Percentiles rank a stretch among this genome's conserved stretches.
Conservation (phyloP, 768 basidiomycete species). For the Tylopilus intermedius region DNA sequence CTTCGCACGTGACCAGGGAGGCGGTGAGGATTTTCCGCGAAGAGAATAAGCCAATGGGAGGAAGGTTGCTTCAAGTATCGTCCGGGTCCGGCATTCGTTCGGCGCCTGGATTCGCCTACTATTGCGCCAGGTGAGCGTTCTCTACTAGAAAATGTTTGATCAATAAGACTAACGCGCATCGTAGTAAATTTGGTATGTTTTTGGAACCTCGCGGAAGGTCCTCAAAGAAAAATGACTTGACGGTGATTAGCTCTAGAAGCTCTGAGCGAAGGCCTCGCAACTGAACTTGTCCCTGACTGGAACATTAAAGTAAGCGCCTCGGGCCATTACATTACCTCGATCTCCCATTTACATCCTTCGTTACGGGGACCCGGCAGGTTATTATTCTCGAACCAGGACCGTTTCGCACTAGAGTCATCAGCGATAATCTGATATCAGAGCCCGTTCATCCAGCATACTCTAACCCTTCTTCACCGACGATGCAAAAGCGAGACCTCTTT, state of each 20-base stretch:
- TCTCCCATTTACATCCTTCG: background rate
- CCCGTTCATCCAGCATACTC: slow-evolving; percentile 5
- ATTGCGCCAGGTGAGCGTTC: slow-evolving; percentile 19
- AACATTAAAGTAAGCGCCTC: slow-evolving; percentile 14
- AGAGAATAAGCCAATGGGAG: slow-evolving; percentile 32
- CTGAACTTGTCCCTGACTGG: slow-evolving; percentile 20
- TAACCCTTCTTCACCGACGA: slow-evolving; percentile 2
- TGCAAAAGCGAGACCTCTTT: background rate
- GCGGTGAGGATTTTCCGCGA: slow-evolving; percentile 26
- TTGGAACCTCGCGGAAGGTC: background rate
- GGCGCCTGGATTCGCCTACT: slow-evolving; percentile 4
- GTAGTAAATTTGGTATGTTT: slow-evolving; percentile 17
- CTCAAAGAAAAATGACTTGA: background rate
- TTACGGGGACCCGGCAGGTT: background rate
- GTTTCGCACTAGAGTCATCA: background rate
- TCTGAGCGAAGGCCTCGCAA: slow-evolving; percentile 10
- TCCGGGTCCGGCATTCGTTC: slow-evolving; percentile 22
- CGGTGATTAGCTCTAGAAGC: slow-evolving; percentile 11
- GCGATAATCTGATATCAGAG: background rate
- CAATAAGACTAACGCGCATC: background rate
- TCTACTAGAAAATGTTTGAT: background rate
- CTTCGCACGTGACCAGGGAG: slow-evolving; percentile 34
- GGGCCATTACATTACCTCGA: background rate
- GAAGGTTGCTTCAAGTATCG: slow-evolving; percentile 33
- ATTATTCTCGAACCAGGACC: slow-evolving; percentile 4